Percentiles rank a stretch among this genome's conserved stretches.
Conservation (phyloP, 805 yeast genomes). For the Dipodascopsis uninucleata region DNA sequence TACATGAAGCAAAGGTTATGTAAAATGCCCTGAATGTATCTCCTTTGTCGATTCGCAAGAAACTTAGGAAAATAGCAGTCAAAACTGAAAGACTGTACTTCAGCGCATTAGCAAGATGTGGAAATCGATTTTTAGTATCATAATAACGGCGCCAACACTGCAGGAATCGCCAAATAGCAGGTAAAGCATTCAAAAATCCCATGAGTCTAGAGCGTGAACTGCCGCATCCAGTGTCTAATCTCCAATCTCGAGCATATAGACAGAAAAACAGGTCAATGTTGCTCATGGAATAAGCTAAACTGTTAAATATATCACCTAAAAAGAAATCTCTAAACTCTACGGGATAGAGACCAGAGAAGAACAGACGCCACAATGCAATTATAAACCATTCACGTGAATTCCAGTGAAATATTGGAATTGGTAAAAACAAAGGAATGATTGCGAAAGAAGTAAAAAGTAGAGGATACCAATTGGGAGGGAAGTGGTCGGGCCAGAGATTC, state of each 20-base stretch:
- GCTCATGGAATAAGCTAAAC: constrained; percentile 82
- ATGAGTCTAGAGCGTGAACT: constrained; percentile 68
- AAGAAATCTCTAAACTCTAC: constrained; percentile 95
- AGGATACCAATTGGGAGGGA: constrained; percentile 75
- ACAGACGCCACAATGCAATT: constrained; percentile 63
- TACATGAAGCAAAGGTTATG: constrained; percentile 68
- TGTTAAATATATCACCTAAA: constrained; percentile 85
- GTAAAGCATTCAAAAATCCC: constrained; percentile 83
- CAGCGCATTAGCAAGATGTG: constrained; percentile 83
- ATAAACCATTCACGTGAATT: constrained; percentile 77
- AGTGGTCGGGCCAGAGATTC: constrained; percentile 56
- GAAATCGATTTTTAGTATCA: constrained; percentile 94
- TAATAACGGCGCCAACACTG: constrained; percentile 89
- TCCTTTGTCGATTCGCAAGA: constrained; percentile 63
- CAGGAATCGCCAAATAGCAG: constrained; percentile 83
- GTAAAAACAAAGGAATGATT: constrained; percentile 52
- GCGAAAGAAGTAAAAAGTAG: constrained; percentile 64
- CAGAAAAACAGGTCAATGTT: constrained; percentile 84
- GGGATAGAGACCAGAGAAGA: constrained; percentile 82
- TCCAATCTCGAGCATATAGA: constrained; percentile 67
- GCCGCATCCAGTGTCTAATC: constrained; percentile 55
- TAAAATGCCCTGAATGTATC: constrained; percentile 51
- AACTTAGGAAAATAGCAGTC: constrained; percentile 69
- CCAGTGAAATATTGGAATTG: constrained; percentile 53
- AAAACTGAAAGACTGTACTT: constrained; percentile 67